phyloP scores from a whole-genome alignment of 2,329 filamentous ascomycete genomes.

The Alternaria metachromatica region DNA sequence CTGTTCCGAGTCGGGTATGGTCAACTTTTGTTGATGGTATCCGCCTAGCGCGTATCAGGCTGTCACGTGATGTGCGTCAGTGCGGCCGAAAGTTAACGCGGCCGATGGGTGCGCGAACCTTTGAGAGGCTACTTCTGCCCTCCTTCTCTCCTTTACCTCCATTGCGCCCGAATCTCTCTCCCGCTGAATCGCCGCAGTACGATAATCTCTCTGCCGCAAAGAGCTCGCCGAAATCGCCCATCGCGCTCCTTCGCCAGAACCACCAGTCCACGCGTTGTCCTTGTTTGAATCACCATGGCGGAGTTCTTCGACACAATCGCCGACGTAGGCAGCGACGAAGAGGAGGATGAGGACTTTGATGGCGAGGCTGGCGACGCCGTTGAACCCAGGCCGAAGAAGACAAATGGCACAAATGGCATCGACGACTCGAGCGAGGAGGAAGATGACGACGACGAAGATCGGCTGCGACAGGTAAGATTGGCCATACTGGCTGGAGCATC shows the following conservation, averaged over 20 bases:
- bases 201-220: slow-evolving; percentile 11
- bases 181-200: slow-evolving; percentile 23
- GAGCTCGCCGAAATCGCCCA: slow-evolving; percentile 17
- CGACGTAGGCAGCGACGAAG: slow-evolving; percentile 71
- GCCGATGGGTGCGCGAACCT: slow-evolving; percentile 24
- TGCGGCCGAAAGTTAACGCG: slow-evolving; percentile 29
- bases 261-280: slow-evolving; percentile 32
- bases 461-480: slow-evolving; percentile 37
- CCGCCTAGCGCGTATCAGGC: slow-evolving; percentile 9
- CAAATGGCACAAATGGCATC: slow-evolving; percentile 39
- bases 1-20: slow-evolving; percentile 3
- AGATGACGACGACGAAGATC: slow-evolving; percentile 50
- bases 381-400: slow-evolving; percentile 29
- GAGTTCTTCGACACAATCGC: slow-evolving; percentile 84
- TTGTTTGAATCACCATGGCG: slow-evolving; percentile 40
- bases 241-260: slow-evolving; percentile 11
- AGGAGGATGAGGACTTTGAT: slow-evolving; percentile 50
- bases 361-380: slow-evolving; percentile 28
- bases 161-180: slow-evolving; percentile 15
- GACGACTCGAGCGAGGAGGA: slow-evolving; percentile 51
- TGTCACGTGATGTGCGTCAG: slow-evolving; percentile 20
- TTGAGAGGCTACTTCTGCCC: slow-evolving; percentile 22
- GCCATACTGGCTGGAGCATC: neutral
- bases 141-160: slow-evolving; percentile 26
- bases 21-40: slow-evolving; percentile 1